Evolutionary conservation across 1,139 yeast genomes (phyloP).

Genomic region (Meyerozyma carpophila): DNA sequence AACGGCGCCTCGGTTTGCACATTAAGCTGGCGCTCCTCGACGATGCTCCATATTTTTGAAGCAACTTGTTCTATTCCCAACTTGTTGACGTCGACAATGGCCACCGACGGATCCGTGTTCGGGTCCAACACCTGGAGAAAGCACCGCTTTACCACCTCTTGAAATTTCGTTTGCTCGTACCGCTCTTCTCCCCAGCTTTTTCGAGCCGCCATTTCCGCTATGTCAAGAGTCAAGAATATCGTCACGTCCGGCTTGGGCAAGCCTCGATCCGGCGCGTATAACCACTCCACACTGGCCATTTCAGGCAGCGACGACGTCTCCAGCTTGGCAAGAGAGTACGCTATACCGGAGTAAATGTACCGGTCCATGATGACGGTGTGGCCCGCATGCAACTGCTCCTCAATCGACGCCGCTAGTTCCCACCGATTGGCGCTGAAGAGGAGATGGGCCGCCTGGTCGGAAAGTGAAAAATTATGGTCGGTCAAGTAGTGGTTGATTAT

Average conservation of each 20-base stretch:
- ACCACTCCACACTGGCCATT: constrained; percentile 63
- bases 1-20: neutral
- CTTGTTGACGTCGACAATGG: constrained; percentile 54
- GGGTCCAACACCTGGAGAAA: constrained; percentile 46
- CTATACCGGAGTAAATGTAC: constrained; percentile 88
- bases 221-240: constrained; percentile 62
- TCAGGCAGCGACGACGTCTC: constrained; percentile 23
- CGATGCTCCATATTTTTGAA: neutral
- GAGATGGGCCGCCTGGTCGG: constrained; percentile 79
- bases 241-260: constrained; percentile 84
- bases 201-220: constrained; percentile 46
- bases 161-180: constrained; percentile 75
- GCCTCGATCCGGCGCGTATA: constrained; percentile 75
- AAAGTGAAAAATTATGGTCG: constrained; percentile 41
- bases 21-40: neutral
- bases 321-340: constrained; percentile 82
- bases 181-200: constrained; percentile 91
- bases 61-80: constrained; percentile 53
- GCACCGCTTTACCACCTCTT: constrained; percentile 55
- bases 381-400: constrained; percentile 45
- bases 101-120: constrained; percentile 29
- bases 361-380: constrained; percentile 68
- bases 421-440: constrained; percentile 92
- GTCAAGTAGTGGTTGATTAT: constrained; percentile 72
- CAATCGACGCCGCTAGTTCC: constrained; percentile 63